Base-by-base conservation (phyloP, 345 rosid genomes). In the Pugionium dolabratum region DNA sequence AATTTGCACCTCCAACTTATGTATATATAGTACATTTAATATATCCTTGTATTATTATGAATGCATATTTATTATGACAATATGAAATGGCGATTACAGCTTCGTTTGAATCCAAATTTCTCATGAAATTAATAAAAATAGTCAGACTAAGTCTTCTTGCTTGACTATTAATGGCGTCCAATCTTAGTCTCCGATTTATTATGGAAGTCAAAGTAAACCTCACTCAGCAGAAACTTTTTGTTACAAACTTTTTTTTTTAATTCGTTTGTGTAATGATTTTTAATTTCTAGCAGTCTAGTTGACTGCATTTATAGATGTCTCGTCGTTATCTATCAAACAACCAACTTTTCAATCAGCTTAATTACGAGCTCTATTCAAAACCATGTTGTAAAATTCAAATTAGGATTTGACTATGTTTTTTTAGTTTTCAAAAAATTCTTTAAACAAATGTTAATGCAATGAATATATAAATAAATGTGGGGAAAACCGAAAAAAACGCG, bases 221-320 rank as follows among this genome's bases (percentile, higher is more conserved):
- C 3, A n/a, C n/a, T n/a, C n/a, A n/a, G n/a, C n/a, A n/a, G n/a
- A n/a, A n/a, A n/a, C n/a, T n/a, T n/a, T n/a, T n/a, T n/a, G n/a
- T n/a, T n/a, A 11, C 9, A 4, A n/a, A 36, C 2, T n/a, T 25
- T 26, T 25, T 0, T 9, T 41, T 53, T 32, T n/a, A n/a, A n/a
- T n/a, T n/a, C 3, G 43, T 29, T 31, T 32, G 26, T 26, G 8
- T 7, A 33, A 62, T 44, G 18, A 9, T 1, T 5, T 4, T n/a
- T 29, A n/a, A n/a, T 56, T 53, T 50, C 4, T 11, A 71, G 64
- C 43, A 54, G 51, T 58, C 75, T 54, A 6, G 75, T 63, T 63
- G 69, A 71, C 75, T 71, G 51, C 75, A 71, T 71, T 71, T 71
- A 71, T 62, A 40, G 9, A 30, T 6, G 6, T 36, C 54, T 61